phyloP scores from a whole-genome alignment of 202 grass and related monocot species.

The Schoenoplectus tabernaemontani region DNA sequence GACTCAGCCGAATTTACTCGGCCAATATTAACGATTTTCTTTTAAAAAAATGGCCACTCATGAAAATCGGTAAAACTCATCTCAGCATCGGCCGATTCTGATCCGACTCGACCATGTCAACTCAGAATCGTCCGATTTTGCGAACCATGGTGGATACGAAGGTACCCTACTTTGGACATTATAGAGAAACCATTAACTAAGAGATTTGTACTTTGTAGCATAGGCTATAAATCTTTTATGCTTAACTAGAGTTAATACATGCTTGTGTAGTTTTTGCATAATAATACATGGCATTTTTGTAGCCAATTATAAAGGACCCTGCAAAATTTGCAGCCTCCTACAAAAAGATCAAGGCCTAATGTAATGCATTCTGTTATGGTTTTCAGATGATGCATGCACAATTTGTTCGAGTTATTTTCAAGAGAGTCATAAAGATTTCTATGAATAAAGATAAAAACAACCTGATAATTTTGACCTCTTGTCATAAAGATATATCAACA shows the following conservation, averaged over 20 bases:
- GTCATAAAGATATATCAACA: conserved; percentile 44
- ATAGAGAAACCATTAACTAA: background rate
- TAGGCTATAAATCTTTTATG: background rate
- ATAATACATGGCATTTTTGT: background rate
- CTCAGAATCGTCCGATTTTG: no score
- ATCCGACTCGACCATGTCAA: no score
- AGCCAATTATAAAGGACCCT: background rate
- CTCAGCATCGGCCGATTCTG: no score
- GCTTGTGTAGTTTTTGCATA: background rate
- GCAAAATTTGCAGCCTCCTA: background rate
- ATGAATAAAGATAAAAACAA: conserved; percentile 25
- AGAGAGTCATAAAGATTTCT: background rate
- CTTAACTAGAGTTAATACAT: background rate
- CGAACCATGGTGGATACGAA: no score
- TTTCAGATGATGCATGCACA: background rate
- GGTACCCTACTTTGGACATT: background rate
- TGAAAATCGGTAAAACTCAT: no score
- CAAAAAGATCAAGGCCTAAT: background rate
- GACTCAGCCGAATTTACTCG: no score
- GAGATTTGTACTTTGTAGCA: background rate
- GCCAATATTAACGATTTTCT: no score
- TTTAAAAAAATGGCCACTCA: no score
- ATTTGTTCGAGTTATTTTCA: background rate
- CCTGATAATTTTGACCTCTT: conserved; percentile 70
- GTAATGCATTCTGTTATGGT: background rate